Conservation (phyloP, 2,329 filamentous ascomycete species). For the Botrytis elliptica region DNA sequence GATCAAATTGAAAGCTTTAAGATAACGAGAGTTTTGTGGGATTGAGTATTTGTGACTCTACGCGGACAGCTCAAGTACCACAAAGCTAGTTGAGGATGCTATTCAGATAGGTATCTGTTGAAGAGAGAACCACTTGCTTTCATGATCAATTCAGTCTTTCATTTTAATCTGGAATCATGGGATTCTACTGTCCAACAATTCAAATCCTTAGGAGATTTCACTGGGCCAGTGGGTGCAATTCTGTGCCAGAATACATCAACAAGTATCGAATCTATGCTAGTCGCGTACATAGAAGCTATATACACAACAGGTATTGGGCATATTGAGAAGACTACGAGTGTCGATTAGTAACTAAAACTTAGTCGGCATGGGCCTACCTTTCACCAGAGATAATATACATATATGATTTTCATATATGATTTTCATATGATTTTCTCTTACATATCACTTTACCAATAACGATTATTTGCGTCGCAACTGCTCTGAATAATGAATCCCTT, state of each 20-base stretch:
- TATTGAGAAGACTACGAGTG: not conserved
- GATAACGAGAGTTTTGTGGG: accelerated
- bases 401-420: too few relatives aligned
- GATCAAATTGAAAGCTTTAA: too few relatives aligned
- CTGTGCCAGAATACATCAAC: not conserved
- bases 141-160: not conserved
- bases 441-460: not conserved
- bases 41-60: not conserved
- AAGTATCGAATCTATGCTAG: not conserved
- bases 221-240: not conserved
- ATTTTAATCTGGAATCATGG: not conserved
- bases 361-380: not conserved
- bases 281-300: not conserved
- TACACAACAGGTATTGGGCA: not conserved
- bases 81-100: not conserved
- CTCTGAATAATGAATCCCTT: not conserved
- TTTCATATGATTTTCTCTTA: not conserved
- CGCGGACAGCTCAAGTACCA: not conserved
- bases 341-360: not conserved
- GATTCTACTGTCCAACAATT: not conserved
- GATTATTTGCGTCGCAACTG: not conserved
- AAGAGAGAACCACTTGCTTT: not conserved
- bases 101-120: not conserved
- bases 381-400: not conserved
- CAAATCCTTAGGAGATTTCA: not conserved